Evolutionary conservation across 192 early-diverging fungal genomes (phyloP).

Genomic region (Podila epicladia): DNA sequence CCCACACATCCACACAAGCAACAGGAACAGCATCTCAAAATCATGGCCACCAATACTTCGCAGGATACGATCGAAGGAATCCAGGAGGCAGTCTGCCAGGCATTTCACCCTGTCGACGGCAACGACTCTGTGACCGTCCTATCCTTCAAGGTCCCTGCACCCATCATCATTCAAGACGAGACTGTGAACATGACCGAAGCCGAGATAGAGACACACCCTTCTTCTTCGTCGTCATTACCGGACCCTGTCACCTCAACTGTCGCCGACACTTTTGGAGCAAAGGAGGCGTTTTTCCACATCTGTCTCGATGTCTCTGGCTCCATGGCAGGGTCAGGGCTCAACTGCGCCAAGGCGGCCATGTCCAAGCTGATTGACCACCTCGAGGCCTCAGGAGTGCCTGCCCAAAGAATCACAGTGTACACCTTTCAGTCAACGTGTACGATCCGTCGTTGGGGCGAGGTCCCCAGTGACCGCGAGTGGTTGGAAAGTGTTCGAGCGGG

Average conservation of each 20-base stretch:
- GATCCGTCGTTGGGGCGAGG: slow-evolving; percentile 29
- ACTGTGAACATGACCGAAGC: neutral
- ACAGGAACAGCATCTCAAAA: neutral
- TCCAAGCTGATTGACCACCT: slow-evolving; percentile 30
- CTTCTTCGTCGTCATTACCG: too few relatives aligned
- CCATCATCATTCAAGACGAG: neutral
- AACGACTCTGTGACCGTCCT: slow-evolving; percentile 18
- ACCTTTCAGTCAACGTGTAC: slow-evolving; percentile 26
- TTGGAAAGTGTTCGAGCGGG: slow-evolving; percentile 17
- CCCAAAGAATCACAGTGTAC: slow-evolving; percentile 36
- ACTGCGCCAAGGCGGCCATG: slow-evolving; percentile 50
- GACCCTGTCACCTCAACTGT: neutral
- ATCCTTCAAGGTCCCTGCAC: slow-evolving; percentile 14
- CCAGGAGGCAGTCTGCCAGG: slow-evolving; percentile 11
- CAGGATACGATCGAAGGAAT: neutral
- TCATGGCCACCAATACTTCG: slow-evolving; percentile 3
- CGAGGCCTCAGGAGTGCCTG: slow-evolving; percentile 3
- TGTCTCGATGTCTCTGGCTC: slow-evolving; percentile 52
- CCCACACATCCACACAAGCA: neutral
- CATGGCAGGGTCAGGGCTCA: slow-evolving; percentile 49
- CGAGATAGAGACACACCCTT: neutral
- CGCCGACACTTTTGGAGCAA: neutral
- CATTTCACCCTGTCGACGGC: slow-evolving; percentile 37
- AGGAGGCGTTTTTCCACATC: slow-evolving; percentile 42
- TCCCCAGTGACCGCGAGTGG: slow-evolving; percentile 11